Base-by-base conservation (phyloP, 2,329 filamentous ascomycete species). In the Sclerotiophoma versabilis region DNA sequence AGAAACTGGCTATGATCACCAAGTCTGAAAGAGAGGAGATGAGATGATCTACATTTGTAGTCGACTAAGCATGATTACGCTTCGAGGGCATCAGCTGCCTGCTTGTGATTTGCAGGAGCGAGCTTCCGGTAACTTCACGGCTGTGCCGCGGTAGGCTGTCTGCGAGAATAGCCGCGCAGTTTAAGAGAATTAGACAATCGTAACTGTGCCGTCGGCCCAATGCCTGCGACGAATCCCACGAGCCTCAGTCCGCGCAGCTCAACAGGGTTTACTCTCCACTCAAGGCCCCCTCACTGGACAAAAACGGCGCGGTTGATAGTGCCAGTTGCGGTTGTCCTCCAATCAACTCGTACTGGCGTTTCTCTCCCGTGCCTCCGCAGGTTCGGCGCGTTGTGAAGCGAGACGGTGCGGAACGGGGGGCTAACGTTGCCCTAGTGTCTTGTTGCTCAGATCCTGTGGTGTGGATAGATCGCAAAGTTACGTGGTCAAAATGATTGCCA, bases 251-350 rank as follows among this genome's bases (percentile, higher is more conserved):
- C n/a, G 33, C 51, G 34, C 26, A 37, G 45, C 14, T 43, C 6
- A 19, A 41, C 25, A 34, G 38, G 19, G 37, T 27, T 27, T 25
- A 9, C 33, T 17, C 26, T 36, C 39, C 33, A 39, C 27, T 43
- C 39, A 26, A 25, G 33, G 20, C 29, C 34, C 17, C n/a, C 51
- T 43, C 39, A 46, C 51, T 49, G 39, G 27, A 54, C 51, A 17
- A 36, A 39, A 45, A 15, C 34, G 34, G 33, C 51, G 53, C 53
- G 53, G 41, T 34, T 50, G 47, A 42, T 51, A 27, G 43, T 47
- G 51, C 46, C 53, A 46, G 19, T 20, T 53, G 60, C 64, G 64
- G 56, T 62, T 60, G 54, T 54, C 41, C 42, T 52, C 50, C 62
- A 60, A 60, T 61, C 51, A 57, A 37, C 38, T 46, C 8, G 11